These are phyloP conservation scores for Cystobasidiaceae sp. DNA, from an alignment of 1,284 basidiomycete species.

Conservation along the genomic window DNA sequence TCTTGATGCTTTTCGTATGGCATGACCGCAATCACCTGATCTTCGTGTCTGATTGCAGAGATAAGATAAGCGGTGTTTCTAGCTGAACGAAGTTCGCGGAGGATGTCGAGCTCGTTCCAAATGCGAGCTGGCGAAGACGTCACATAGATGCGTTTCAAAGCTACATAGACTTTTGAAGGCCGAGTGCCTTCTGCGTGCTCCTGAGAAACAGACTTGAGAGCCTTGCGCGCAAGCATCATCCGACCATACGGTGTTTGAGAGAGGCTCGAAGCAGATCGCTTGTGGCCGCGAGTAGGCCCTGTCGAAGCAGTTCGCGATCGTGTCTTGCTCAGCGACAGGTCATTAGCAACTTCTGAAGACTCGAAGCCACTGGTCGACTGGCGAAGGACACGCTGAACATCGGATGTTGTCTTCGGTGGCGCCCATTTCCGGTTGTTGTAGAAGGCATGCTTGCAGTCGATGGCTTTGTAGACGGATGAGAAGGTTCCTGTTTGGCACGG, in stretches of 20 bases:
- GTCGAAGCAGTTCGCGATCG: too few relatives aligned
- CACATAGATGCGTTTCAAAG: conserved; percentile 94
- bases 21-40: conserved; percentile 92
- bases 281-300: too few relatives aligned
- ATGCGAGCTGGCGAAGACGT: conserved; percentile 90
- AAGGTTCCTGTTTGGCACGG: conserved; percentile 65
- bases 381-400: neutral
- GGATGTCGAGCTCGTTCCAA: conserved; percentile 87
- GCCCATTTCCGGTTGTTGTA: conserved; percentile 82
- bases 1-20: conserved; percentile 90
- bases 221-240: neutral
- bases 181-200: conserved; percentile 1
- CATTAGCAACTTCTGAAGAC: too few relatives aligned
- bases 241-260: neutral
- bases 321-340: too few relatives aligned
- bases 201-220: conserved; percentile 27
- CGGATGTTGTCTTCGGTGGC: conserved; percentile 1
- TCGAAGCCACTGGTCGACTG: too few relatives aligned
- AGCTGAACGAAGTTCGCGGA: conserved; percentile 63
- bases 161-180: conserved; percentile 62
- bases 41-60: conserved; percentile 82
- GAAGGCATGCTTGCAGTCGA: conserved; percentile 68
- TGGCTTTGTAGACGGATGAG: conserved; percentile 95
- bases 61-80: conserved; percentile 86
- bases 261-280: neutral